Base-by-base conservation (phyloP, 83 land plant species). In the Picea abies region DNA sequence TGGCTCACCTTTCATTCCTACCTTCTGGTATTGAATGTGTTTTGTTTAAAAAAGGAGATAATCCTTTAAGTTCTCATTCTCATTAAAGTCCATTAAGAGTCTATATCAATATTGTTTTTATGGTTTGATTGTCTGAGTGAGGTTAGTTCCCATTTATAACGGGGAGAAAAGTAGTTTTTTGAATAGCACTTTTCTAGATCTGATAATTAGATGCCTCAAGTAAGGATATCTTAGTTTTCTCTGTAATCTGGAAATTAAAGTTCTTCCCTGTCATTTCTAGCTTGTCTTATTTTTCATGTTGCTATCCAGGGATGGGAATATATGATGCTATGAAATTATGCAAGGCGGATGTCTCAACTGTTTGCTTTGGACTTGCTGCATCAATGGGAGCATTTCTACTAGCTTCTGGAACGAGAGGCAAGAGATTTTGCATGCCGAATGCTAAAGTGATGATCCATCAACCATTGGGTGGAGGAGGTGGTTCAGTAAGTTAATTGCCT, bases 341-440 rank as follows among this genome's bases (percentile, higher is more conserved):
- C 84, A 96, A 92, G 78, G 99, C 98, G 60, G 99, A 97, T 83
- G 91, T 97, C 3, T 97, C 99, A 20, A 96, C 99, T 41, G 89
- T 93, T 66, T 96, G 98, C 63, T 83, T 97, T 82, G 99, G 99
- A 14, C 91, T 97, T 76, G 99, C 99, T 49, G 98, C 99, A 85
- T 96, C 98, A 20, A 96, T 97, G 97, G 99, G 98, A 70, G 99
- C 99, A 49, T 97, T 97, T 79, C 64, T 97, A 39, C 90, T 97
- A 79, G 99, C 98, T 52, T 25, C 98, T 77, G 99, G 99, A 58
- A 77, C 96, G 5, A 94, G 93, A 80, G 98, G 99, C 64, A 97
- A 97, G 88, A 85, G 98, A 60, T 97, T 85, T 84, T 96, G 99
- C 92, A 97, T 97, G 99, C 99, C 99, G 76, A 97, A 97, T 90